Evolutionary conservation across 805 yeast species (phyloP), one percentile per base, ranked within the genome.

Genomic region (Barnettozyma sp.): DNA sequence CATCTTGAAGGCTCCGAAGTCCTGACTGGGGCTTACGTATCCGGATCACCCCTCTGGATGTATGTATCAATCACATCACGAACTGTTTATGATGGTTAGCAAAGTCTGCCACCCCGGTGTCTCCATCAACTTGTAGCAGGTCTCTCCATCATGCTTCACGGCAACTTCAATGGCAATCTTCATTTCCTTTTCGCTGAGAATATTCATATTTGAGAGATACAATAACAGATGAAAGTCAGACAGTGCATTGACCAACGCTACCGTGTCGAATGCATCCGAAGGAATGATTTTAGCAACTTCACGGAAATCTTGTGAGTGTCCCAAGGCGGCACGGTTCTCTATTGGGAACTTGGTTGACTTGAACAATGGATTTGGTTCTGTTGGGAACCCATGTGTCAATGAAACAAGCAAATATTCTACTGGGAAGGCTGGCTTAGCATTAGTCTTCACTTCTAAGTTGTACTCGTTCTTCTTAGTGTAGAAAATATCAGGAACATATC

Each of bases 401-500:
- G 96, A 79, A 1, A 90, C 94, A 35, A 92, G 60, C 41, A 87
- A 58, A 54, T 83, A 87, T 42, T 87, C 96, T n/a, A 82, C 87
- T 2, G 97, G 97, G 56, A 87, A 84, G 17, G 92, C 82, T 1
- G 96, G 95, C 50, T 81, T 81, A 2, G 95, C 94, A 53, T 84
- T 82, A 27, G 77, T 74, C 50, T 86, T 86, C n/a, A 92, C 94
- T 24, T 85, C 77, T 21, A 86, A 63, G 4, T 84, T 84, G 60
- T 92, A 92, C 60, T 92, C 97, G 55, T 92, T 92, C 41, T 75
- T 71, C 55, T 75, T 78, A 58, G 78, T 76, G 66, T 82, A 92
- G 52, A 84, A 83, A 18, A 92, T 81, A 43, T 92, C 99, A 0
- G 99, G 99, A 12, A 92, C 97, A 48, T 90, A 92, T 38, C 96